These are phyloP conservation scores for Chaetomium tenue DNA, from an alignment of 495 filamentous ascomycete genomes.

Conservation along the genomic window DNA sequence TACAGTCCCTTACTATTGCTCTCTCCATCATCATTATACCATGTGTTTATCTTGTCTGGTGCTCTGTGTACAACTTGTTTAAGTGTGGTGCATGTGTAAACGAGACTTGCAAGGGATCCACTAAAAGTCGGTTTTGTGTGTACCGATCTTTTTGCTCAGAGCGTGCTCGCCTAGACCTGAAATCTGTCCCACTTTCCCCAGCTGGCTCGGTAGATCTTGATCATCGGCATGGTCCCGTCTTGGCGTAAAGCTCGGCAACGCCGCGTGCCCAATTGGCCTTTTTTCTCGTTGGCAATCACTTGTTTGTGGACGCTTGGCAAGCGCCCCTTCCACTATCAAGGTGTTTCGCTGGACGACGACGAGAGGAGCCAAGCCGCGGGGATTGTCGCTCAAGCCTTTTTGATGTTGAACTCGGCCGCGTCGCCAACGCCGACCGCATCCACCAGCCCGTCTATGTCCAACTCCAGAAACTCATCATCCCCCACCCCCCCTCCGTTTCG, in stretches of 20 bases:
- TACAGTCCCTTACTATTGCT: no score
- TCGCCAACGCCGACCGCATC: constrained; percentile 12
- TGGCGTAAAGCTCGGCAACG: constrained; percentile 19
- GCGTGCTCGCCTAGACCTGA: not conserved
- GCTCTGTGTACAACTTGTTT: no score
- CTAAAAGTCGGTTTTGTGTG: no score
- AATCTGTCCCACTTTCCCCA: not conserved
- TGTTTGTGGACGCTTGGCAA: constrained; percentile 10
- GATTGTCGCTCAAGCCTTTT: not conserved
- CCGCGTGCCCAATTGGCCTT: constrained; percentile 3
- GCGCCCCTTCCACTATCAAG: not conserved
- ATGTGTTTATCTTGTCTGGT: no score
- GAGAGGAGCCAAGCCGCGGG: constrained; percentile 1
- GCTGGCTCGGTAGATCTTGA: constrained; percentile 23
- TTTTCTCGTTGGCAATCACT: not conserved
- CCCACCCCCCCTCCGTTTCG: not conserved
- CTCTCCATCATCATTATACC: no score
- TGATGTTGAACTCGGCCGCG: constrained; percentile 23
- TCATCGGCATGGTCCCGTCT: constrained; percentile 25
- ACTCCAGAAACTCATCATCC: constrained; percentile 14
- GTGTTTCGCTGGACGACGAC: not conserved
- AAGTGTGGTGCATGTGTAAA: no score
- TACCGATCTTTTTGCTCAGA: no score
- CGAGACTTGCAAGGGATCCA: no score
- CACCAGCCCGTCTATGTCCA: constrained; percentile 20